phyloP scores from a whole-genome alignment of 306 rosid genomes.

The Begonia fuchsioides region DNA sequence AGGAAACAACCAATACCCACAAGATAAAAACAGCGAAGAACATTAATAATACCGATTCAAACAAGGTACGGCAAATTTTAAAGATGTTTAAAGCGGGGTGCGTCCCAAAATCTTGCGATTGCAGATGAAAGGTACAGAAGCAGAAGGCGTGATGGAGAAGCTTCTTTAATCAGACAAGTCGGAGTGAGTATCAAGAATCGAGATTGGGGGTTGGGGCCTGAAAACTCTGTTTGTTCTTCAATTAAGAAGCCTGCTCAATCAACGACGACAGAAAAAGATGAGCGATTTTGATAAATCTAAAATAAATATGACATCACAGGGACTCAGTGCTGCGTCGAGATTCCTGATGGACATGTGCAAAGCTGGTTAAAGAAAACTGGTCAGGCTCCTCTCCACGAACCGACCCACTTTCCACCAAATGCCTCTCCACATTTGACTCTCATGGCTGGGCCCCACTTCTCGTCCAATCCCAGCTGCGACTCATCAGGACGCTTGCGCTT shows the following conservation, averaged over 20 bases:
- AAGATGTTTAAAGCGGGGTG: neutral
- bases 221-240: conserved; percentile 1
- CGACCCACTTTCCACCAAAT: conserved; percentile 1
- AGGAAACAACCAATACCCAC: conserved; percentile 5
- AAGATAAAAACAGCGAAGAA: conserved; percentile 5
- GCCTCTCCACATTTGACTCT: neutral
- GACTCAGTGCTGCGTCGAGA: conserved; percentile 7
- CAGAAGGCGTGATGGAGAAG: conserved; percentile 14
- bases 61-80: neutral
- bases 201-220: neutral
- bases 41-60: neutral
- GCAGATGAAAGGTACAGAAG: conserved; percentile 1
- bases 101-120: neutral
- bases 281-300: too few relatives aligned
- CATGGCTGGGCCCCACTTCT: too few relatives aligned
- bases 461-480: too few relatives aligned
- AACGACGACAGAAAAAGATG: too few relatives aligned
- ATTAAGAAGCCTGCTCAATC: conserved; percentile 2
- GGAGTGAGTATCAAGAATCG: conserved; percentile 2
- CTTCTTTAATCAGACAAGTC: conserved; percentile 13
- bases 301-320: conserved; percentile 9
- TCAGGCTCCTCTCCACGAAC: neutral
- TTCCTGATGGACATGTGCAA: conserved; percentile 15
- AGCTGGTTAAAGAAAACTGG: conserved; percentile 1
- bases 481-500: too few relatives aligned